Base-by-base conservation (phyloP, 2,329 filamentous ascomycete genomes). In the Thermothelomyces thermophilus region DNA sequence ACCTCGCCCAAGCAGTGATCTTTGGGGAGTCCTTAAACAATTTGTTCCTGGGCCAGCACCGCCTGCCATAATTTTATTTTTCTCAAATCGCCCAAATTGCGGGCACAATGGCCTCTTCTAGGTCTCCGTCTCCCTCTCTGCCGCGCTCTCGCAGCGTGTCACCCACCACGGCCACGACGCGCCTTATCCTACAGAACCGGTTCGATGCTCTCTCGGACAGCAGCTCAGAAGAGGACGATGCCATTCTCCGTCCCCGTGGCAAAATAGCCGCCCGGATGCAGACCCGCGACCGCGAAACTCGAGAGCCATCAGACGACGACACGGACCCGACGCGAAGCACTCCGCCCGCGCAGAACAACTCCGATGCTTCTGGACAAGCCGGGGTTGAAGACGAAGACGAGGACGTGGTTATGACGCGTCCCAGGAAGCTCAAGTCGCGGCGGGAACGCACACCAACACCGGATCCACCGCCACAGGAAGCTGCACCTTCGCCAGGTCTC, bases 201-300 rank as follows among this genome's bases (percentile, higher is more conserved):
- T 58, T 61, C 41, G 51, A 53, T 17, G 52, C 45, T 37, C 48
- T 59, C 24, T 47, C 44, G 46, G 45, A 54, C 56, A 50, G 51
- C 52, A 48, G 50, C 51, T 62, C 60, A 2, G 64, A 64, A 37
- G 63, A 65, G 7, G 64, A 75, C n/a, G 71, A 75, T 30, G 71
- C 72, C 11, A 68, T 76, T 41, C 66, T 75, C 2, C 70, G 72
- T 39, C 84, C 84, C 0, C 75, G 76, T 48, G 83, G 84, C 20
- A 76, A 78, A 46, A 71, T 87, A 57, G 83, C 83, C 11, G 75
- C 83, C 14, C 74, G 80, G 45, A 81, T 89, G 75, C 74, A 77
- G 54, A 74, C 48, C 4, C 51, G 58, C 13, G 42, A 41, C 11
- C 64, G 36, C 58, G 54, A 28, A 49, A 53, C 19, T 41, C 42